These are phyloP conservation scores for Vitis hybrid DNA, from an alignment of 177 flowering plant genomes.

Conservation along the genomic window DNA sequence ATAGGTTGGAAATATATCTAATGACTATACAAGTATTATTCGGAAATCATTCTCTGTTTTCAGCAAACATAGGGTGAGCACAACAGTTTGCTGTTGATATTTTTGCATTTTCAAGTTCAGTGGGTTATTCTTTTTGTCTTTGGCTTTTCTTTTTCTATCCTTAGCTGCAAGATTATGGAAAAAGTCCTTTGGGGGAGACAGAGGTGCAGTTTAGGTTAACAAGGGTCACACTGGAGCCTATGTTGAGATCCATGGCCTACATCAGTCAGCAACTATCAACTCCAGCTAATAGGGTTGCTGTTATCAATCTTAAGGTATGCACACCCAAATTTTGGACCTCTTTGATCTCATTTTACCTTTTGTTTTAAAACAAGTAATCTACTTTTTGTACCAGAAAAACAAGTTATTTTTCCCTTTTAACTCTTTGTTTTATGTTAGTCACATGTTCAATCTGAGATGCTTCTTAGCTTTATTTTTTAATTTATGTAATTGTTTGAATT, in stretches of 20 bases:
- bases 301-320: constrained; percentile 75
- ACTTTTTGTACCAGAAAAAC: no score
- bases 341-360: not conserved
- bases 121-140: not conserved
- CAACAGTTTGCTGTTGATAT: not conserved
- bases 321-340: not conserved
- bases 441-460: no score
- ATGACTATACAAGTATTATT: no score
- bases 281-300: constrained; percentile 71
- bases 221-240: constrained; percentile 60
- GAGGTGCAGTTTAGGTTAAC: constrained; percentile 70
- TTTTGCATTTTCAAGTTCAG: not conserved
- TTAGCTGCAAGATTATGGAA: constrained; percentile 70
- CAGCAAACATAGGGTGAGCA: not conserved
- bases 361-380: no score
- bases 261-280: constrained; percentile 70
- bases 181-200: constrained; percentile 53
- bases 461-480: no score
- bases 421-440: no score
- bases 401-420: no score
- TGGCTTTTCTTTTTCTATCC: not conserved
- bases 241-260: constrained; percentile 73
- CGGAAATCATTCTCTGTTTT: no score
- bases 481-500: no score
- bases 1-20: no score